Conservation (phyloP, 2,329 filamentous ascomycete genomes). For the Thermomyces lanuginosus region DNA sequence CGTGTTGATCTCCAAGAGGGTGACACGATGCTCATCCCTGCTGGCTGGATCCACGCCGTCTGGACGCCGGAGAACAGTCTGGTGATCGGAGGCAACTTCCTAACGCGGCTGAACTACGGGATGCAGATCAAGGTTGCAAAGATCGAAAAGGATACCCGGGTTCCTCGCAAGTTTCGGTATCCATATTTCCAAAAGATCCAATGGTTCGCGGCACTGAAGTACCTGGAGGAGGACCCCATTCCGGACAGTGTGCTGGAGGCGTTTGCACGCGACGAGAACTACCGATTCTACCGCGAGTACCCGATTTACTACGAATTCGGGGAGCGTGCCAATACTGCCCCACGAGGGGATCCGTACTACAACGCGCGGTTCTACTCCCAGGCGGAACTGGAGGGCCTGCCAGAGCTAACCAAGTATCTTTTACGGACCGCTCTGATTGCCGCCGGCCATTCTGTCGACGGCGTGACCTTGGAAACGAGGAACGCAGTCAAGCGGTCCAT, state of each 20-base stretch:
- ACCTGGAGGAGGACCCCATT: conserved; percentile 48
- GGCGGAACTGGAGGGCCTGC: conserved; percentile 44
- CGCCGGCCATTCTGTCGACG: conserved; percentile 41
- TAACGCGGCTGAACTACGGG: conserved; percentile 47
- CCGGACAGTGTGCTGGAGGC: conserved; percentile 39
- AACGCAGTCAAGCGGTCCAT: conserved; percentile 47
- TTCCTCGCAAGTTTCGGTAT: conserved; percentile 49
- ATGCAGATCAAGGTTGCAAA: conserved; percentile 51
- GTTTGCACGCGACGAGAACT: conserved; percentile 38
- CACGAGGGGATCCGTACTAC: conserved; percentile 37
- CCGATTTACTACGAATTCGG: conserved; percentile 45
- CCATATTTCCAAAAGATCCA: conserved; percentile 54
- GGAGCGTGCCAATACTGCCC: conserved; percentile 35
- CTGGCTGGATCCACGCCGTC: conserved; percentile 56
- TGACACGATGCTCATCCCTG: conserved; percentile 55
- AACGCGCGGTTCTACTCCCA: conserved; percentile 48
- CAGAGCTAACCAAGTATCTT: conserved; percentile 43
- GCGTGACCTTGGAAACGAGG: conserved; percentile 40
- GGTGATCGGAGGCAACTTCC: conserved; percentile 55
- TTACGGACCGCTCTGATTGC: conserved; percentile 47
- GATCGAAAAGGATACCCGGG: conserved; percentile 51
- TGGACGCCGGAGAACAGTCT: conserved; percentile 55
- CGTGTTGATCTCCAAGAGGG: conserved; percentile 49
- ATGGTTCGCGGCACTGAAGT: conserved; percentile 50
- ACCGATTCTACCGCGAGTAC: conserved; percentile 36